Conservation (phyloP, 495 filamentous ascomycete species). For the Echria macrotheca region DNA sequence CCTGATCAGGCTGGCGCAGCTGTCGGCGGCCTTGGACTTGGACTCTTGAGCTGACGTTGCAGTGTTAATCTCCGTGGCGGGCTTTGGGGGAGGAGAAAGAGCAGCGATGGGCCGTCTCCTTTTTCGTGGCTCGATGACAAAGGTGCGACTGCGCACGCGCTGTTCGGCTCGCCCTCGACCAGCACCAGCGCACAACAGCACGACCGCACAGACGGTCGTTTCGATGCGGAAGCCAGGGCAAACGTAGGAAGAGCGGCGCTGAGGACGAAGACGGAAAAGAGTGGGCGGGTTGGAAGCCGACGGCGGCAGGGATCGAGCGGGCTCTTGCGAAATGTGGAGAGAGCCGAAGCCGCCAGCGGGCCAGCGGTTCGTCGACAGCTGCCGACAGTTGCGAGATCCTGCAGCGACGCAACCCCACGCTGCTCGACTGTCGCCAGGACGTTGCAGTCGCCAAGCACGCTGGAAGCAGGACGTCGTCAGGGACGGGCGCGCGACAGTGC, state of each 20-base stretch:
- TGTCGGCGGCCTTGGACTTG: not conserved
- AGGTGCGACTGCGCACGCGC: slow-evolving; percentile 8
- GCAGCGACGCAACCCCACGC: too few species aligned
- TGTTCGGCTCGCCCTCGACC: too few species aligned
- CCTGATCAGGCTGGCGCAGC: slow-evolving; percentile 15
- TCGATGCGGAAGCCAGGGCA: slow-evolving; percentile 12
- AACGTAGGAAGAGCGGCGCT: slow-evolving; percentile 2
- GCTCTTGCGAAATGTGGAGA: not conserved
- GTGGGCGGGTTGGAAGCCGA: slow-evolving; percentile 8
- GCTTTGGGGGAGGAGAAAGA: slow-evolving; percentile 9
- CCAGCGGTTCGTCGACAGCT: too few species aligned
- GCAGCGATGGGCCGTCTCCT: slow-evolving; percentile 6
- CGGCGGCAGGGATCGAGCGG: not conserved
- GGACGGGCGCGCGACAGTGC: too few species aligned
- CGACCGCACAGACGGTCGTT: slow-evolving; percentile 13
- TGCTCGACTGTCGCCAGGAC: too few species aligned
- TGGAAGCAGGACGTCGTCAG: too few species aligned
- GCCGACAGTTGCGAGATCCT: too few species aligned
- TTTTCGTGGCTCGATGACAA: too few species aligned
- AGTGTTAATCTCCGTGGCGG: slow-evolving; percentile 27
- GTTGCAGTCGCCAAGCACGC: too few species aligned
- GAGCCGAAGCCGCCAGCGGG: too few species aligned
- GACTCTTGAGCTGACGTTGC: slow-evolving; percentile 20
- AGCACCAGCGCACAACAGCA: too few species aligned
- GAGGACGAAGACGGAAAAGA: slow-evolving; percentile 7